Percentiles rank a stretch among this genome's conserved stretches.
phyloP scores from a whole-genome alignment of 2,329 filamentous ascomycete genomes.

The Camillea tinctor region DNA sequence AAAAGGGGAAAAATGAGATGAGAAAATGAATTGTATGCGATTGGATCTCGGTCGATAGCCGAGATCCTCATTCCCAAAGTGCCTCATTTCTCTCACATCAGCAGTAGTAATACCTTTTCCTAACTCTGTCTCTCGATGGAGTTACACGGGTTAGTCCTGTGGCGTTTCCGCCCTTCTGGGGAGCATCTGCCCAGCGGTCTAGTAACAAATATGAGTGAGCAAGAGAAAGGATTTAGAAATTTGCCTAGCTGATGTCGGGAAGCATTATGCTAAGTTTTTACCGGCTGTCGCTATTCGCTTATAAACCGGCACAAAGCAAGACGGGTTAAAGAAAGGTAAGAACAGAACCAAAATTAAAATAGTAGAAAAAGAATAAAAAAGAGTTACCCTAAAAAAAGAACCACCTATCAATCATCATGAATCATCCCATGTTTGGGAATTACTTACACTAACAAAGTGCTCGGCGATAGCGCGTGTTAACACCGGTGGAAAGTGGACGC shows the following conservation, averaged over 20 bases:
- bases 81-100: not conserved
- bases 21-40: not conserved
- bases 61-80: slow-evolving; percentile 1
- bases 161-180: not conserved
- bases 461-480: not conserved
- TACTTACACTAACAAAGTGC: no score
- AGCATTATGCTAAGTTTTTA: not conserved
- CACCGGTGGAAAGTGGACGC: not conserved
- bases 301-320: not conserved
- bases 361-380: no score
- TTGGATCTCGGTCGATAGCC: not conserved
- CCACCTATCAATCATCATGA: not conserved
- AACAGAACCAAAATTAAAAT: not conserved
- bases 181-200: not conserved
- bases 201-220: not conserved
- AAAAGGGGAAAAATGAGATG: no score
- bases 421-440: not conserved
- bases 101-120: not conserved
- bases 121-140: not conserved
- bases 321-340: not conserved
- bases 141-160: not conserved
- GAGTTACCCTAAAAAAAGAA: no score
- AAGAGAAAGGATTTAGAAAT: not conserved
- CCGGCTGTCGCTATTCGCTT: not conserved
- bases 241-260: not conserved